Conservation (phyloP, 139 green algal genomes). For the Coccomyxa sp. region DNA sequence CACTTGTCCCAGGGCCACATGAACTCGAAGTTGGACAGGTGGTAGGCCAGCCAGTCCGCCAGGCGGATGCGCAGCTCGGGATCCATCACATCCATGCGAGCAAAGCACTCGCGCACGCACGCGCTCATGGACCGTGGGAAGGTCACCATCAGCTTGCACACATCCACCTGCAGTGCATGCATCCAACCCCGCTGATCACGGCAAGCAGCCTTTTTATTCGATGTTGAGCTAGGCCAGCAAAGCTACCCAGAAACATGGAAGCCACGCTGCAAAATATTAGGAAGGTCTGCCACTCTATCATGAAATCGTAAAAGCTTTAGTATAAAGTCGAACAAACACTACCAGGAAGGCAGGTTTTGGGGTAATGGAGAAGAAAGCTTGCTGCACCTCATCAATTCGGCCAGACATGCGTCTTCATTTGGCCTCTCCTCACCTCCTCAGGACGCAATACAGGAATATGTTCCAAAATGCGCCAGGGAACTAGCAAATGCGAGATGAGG, state of each 20-base stretch:
- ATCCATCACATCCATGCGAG: conserved; percentile 59
- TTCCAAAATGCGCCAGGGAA: too few species aligned
- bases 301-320: conserved; percentile 51
- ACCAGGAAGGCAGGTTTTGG: conserved; percentile 53
- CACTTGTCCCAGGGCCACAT: conserved; percentile 89
- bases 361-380: conserved; percentile 56
- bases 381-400: neutral
- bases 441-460: neutral
- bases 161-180: conserved; percentile 41
- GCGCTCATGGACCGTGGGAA: conserved; percentile 57
- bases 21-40: conserved; percentile 84
- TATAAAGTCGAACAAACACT: conserved; percentile 44
- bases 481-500: too few species aligned
- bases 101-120: conserved; percentile 69
- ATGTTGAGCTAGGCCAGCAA: conserved; percentile 55
- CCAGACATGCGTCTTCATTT: neutral
- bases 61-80: conserved; percentile 63
- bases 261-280: conserved; percentile 47
- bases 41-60: conserved; percentile 82
- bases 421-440: conserved; percentile 4
- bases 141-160: conserved; percentile 60
- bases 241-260: conserved; percentile 47
- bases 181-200: neutral
- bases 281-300: conserved; percentile 51
- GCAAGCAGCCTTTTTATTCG: conserved; percentile 59